Evolutionary conservation across 495 filamentous ascomycete genomes (phyloP).

Genomic region (Letharia columbiana): DNA sequence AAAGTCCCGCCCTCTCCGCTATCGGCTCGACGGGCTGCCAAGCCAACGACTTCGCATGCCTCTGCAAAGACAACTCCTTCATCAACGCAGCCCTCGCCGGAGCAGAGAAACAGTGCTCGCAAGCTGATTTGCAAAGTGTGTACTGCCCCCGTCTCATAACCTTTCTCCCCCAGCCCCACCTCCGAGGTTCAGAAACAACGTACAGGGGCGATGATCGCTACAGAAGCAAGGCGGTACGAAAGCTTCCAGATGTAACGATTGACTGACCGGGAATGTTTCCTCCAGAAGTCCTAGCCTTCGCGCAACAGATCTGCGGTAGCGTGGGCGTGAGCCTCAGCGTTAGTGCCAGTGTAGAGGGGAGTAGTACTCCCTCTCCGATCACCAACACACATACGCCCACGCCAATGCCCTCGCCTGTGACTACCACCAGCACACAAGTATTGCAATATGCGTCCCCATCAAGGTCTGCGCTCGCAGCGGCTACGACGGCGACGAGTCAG

Average conservation of each 20-base stretch:
- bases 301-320: neutral
- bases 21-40: conserved; percentile 9
- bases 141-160: neutral
- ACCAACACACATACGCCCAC: neutral
- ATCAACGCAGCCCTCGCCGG: conserved; percentile 1
- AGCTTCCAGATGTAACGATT: neutral
- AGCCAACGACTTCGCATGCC: conserved; percentile 2
- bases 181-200: neutral
- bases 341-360: neutral
- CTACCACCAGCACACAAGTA: neutral
- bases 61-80: conserved; percentile 10
- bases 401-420: neutral
- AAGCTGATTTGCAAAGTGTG: conserved; percentile 2
- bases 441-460: neutral
- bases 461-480: neutral
- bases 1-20: conserved; percentile 5
- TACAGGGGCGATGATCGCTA: neutral
- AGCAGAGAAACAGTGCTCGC: neutral
- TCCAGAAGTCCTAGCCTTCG: neutral
- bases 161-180: neutral
- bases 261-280: neutral
- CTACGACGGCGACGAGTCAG: neutral
- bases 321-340: neutral
- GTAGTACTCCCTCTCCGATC: neutral
- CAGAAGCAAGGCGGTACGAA: neutral